Evolutionary conservation across 1,139 yeast genomes (phyloP), one percentile per base, ranked within the genome.

Genomic region (Geotrichum restrictum): DNA sequence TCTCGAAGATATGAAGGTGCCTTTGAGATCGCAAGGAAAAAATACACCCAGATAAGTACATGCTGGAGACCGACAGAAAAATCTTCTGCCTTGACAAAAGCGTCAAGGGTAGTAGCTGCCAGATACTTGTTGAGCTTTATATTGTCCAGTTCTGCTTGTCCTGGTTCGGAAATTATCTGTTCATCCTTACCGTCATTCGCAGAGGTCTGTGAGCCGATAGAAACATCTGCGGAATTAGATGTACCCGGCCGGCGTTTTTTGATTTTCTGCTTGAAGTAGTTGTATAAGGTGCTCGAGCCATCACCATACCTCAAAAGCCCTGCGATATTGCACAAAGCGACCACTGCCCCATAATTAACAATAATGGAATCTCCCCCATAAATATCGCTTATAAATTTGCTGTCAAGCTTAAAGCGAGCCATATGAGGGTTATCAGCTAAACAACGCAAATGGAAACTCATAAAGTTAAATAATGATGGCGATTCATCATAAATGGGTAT

Each of bases 261-360:
- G 34, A 24, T 24, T 24, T 21, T 22, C 8, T 29, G 48, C 31
- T 45, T 40, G 22, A 59, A 52, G 32, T 45, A 48, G 24, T 39
- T 37, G 13, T 41, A 21, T 5, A 54, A 27, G 5, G 55, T 43
- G 48, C 57, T 55, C 18, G 49, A 45, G 11, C 48, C 36, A n/a
- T 53, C 49, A 1, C 67, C 68, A 45, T 64, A 61, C 8, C 57
- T 60, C 22, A 64, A 51, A n/a, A 64, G 33, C 3, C 66, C 62
- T 7, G 64, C 49, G 44, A 64, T 62, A 44, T 64, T 64, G 48
- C 65, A 63, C 21, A 59, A 56, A 2, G 67, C 67, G 8, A 63
- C 39, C 16, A 56, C 55, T 8, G 64, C 60, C 1, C 64, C 64
- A 14, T 62, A 55, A 21, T 32, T 42, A 13, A 46, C 44, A 22